Base-by-base conservation (phyloP, 768 basidiomycete species). In the Russula sp. region DNA sequence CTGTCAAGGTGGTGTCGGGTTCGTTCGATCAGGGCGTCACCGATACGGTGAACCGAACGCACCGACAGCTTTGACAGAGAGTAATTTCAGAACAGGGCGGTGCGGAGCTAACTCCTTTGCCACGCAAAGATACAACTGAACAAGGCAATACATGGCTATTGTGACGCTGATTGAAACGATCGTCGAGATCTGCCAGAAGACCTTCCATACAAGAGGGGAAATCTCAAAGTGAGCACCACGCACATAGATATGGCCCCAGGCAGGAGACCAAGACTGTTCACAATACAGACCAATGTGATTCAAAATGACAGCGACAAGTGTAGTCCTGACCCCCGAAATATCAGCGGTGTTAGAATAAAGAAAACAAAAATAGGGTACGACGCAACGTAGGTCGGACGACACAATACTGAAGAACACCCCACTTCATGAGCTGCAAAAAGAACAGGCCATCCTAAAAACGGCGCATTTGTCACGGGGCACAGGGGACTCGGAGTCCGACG, bases 51-150 rank as follows among this genome's bases (percentile, higher is more conserved):
- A 39, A 40, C 20, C 27, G 42, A 42, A 71, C 82, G 59, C 40
- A 85, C 86, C 85, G 51, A 88, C 86, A 58, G 86, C 84, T 71
- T 91, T 92, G 67, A 90, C 76, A 10, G 87, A 79, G 67, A 90
- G 81, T 9, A 90, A 73, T 71, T 89, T 88, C 20, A 89, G 72
- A 16, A 90, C 69, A 2, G 88, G 89, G 54, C 79, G 78, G 57
- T 83, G 81, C 0, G 80, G 81, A 10, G 78, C 74, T n/a, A 91
- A 75, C 49, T 82, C 75, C 13, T 72, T 73, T 7, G 83, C 73
- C 16, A 90, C 77, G 0, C 82, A 73, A 8, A 88, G 66, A 68
- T 88, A 89, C 18, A 92, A 74, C 70, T 91, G 89, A 22, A 91
- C 74, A 61, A 88, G 72, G 70, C 86, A 88, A 71, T 88, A 91